Conservation (phyloP, 768 basidiomycete species). For the Phallus indusiatus region DNA sequence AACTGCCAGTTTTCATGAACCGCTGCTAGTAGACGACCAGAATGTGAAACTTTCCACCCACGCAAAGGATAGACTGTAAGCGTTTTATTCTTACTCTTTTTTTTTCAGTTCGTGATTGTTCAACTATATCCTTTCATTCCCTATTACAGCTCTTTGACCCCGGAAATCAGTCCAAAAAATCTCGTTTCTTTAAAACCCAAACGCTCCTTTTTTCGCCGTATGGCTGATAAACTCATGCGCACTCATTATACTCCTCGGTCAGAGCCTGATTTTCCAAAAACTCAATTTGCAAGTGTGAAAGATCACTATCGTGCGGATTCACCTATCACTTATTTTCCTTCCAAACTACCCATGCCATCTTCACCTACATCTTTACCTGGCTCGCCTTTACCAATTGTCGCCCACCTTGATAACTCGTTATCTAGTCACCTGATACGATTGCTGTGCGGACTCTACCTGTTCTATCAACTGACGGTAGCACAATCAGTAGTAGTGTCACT, state of each 20-base stretch:
- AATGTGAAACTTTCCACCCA: background rate
- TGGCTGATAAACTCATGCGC: constrained; percentile 2
- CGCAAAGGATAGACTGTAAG: background rate
- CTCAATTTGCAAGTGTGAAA: background rate
- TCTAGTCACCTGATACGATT: background rate
- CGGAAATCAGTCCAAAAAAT: background rate
- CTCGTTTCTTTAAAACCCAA: background rate
- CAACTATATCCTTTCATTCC: too few relatives aligned
- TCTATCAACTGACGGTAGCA: background rate
- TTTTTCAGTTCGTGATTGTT: background rate
- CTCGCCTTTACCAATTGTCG: background rate
- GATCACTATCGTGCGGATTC: background rate
- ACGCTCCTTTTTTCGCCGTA: constrained; percentile 7
- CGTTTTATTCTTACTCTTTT: background rate
- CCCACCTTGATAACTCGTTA: background rate
- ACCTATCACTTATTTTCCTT: background rate
- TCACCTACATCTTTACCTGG: background rate
- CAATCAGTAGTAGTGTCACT: background rate
- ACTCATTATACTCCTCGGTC: background rate
- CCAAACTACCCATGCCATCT: background rate
- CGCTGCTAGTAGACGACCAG: background rate
- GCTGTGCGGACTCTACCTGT: background rate
- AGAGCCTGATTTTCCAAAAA: background rate
- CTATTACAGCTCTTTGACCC: background rate
- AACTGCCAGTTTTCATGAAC: background rate